Evolutionary conservation across 441 rosid species (phyloP).

Genomic region (Cnidoscolus chayamansa): DNA sequence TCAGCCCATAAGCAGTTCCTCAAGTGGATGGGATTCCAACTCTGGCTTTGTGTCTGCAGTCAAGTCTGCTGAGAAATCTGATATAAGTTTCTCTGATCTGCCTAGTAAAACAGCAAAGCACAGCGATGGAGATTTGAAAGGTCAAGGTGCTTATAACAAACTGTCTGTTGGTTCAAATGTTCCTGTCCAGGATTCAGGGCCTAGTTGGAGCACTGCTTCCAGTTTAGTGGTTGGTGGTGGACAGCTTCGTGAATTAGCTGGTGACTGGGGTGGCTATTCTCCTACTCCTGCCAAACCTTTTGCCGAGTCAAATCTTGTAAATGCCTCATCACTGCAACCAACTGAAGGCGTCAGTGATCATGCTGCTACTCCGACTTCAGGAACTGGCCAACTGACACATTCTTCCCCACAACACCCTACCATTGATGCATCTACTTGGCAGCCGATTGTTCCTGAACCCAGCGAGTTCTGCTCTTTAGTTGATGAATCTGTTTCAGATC

Average conservation of each 20-base stretch:
- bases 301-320: constrained; percentile 40
- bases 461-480: constrained; percentile 56
- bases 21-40: constrained; percentile 50
- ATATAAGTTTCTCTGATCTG: constrained; percentile 49
- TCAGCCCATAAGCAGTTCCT: constrained; percentile 41
- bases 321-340: constrained; percentile 51
- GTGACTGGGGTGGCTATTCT: constrained; percentile 52
- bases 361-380: constrained; percentile 58
- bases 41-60: constrained; percentile 38
- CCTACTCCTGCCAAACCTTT: constrained; percentile 36
- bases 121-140: constrained; percentile 40
- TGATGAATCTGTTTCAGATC: constrained; percentile 97
- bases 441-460: constrained; percentile 57
- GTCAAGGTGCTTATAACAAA: constrained; percentile 44
- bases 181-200: constrained; percentile 55
- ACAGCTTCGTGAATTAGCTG: constrained; percentile 53
- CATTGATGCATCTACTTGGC: constrained; percentile 58
- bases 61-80: constrained; percentile 35
- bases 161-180: constrained; percentile 49
- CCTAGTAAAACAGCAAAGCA: constrained; percentile 45
- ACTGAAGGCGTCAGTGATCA: constrained; percentile 40
- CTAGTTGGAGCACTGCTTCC: constrained; percentile 72
- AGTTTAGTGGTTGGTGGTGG: constrained; percentile 55
- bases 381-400: constrained; percentile 46
- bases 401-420: constrained; percentile 41